Evolutionary conservation across 1,284 basidiomycete genomes (phyloP).

Genomic region (Fomitopsis pinicola): DNA sequence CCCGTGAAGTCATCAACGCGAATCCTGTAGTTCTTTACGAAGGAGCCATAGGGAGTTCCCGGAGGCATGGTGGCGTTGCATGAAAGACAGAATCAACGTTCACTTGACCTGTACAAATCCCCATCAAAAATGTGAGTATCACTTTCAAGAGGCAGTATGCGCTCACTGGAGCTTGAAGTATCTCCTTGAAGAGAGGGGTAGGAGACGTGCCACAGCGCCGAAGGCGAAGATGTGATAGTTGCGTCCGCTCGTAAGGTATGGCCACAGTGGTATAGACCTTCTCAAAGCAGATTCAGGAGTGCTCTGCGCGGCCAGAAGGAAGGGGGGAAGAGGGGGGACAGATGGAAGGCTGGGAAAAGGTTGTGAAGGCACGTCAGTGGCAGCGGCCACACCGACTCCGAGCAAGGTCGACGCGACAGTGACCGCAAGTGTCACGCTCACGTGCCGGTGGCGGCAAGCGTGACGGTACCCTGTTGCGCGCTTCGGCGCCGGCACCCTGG

Average conservation of each 20-base stretch:
- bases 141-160: background rate
- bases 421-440: background rate
- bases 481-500: background rate
- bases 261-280: too few relatives aligned
- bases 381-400: background rate
- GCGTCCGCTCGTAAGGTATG: too few relatives aligned
- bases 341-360: background rate
- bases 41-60: conserved; percentile 66
- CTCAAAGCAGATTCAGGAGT: too few relatives aligned
- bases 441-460: background rate
- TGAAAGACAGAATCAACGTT: background rate
- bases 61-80: conserved; percentile 47
- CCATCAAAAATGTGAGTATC: background rate
- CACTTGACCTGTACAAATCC: background rate
- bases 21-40: conserved; percentile 69
- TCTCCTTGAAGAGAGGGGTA: background rate
- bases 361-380: background rate
- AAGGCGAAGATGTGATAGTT: too few relatives aligned
- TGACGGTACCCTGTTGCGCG: background rate
- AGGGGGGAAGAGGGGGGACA: background rate
- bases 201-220: too few relatives aligned
- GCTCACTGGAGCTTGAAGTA: background rate
- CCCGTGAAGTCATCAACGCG: conserved; percentile 75
- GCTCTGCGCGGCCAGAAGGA: background rate
- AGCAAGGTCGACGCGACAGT: background rate